phyloP scores from a whole-genome alignment of 176 grass and related monocot genomes.

The Bothriochloa decipiens region DNA sequence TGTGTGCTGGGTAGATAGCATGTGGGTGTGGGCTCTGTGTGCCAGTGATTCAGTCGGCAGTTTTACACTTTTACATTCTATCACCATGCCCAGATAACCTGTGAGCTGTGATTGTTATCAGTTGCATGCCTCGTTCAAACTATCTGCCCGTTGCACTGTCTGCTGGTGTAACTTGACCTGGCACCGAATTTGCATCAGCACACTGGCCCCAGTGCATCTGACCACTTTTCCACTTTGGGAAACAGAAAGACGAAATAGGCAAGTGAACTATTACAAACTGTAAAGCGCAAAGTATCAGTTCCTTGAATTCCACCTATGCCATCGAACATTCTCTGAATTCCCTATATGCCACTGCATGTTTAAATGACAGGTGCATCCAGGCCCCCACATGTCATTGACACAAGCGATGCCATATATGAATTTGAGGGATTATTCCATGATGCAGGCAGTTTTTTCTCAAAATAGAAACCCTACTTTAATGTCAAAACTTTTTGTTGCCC shows the following conservation, averaged over 20 bases:
- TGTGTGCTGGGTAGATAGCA: background rate
- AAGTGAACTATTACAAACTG: background rate
- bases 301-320: background rate
- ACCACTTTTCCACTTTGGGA: background rate
- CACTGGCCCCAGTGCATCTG: background rate
- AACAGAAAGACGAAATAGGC: background rate
- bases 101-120: conserved; percentile 1
- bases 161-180: background rate
- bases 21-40: conserved; percentile 11
- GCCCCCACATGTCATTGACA: background rate
- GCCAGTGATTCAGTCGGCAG: conserved; percentile 1
- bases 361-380: background rate
- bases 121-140: background rate
- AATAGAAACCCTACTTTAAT: background rate
- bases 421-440: background rate
- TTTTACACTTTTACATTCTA: background rate
- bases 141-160: background rate
- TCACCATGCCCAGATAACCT: background rate
- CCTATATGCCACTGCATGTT: background rate
- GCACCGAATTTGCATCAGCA: conserved; percentile 11
- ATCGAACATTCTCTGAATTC: background rate
- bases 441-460: background rate
- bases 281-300: background rate
- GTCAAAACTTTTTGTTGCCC: background rate
- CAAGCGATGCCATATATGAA: background rate